phyloP scores from a whole-genome alignment of 805 yeast species.

The Cyberlindnera veronae region DNA sequence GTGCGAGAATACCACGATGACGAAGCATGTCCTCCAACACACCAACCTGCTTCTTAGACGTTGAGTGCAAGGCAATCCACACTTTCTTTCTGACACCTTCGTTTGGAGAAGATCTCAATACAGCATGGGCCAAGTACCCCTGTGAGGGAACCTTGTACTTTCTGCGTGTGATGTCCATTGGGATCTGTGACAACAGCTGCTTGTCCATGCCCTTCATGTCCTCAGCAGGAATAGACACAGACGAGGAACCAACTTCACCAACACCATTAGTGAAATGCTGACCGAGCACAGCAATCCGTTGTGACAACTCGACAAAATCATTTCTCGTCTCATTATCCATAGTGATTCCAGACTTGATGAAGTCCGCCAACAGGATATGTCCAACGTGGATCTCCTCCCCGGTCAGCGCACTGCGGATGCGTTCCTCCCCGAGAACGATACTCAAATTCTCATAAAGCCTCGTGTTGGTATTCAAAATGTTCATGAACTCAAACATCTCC shows the following conservation, averaged over 20 bases:
- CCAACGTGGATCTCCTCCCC: slow-evolving; percentile 84
- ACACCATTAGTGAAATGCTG: slow-evolving; percentile 55
- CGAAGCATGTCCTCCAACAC: slow-evolving; percentile 56
- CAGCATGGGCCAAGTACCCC: slow-evolving; percentile 61
- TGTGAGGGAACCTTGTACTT: slow-evolving; percentile 51
- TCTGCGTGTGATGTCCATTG: slow-evolving; percentile 36
- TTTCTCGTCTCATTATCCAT: slow-evolving; percentile 62
- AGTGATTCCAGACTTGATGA: slow-evolving; percentile 85
- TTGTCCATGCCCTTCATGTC: slow-evolving; percentile 23
- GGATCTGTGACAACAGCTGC: slow-evolving; percentile 27
- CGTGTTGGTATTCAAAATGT: slow-evolving; percentile 79
- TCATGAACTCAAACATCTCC: slow-evolving; percentile 90
- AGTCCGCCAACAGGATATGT: slow-evolving; percentile 72
- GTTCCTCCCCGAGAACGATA: slow-evolving; percentile 41
- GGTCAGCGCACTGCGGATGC: slow-evolving; percentile 37
- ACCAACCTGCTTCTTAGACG: slow-evolving; percentile 58
- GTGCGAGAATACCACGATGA: slow-evolving; percentile 68
- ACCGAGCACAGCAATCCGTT: slow-evolving; percentile 75
- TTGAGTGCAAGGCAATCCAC: slow-evolving; percentile 73
- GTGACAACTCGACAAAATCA: slow-evolving; percentile 74
- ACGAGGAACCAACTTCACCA: slow-evolving; percentile 18
- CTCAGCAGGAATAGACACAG: slow-evolving; percentile 19
- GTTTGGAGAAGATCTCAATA: slow-evolving; percentile 55
- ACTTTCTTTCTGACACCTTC: slow-evolving; percentile 58
- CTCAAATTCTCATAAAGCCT: slow-evolving; percentile 58